A percentile compares a stretch with the other conserved stretches of the same genome.
phyloP scores from a whole-genome alignment of 2,329 filamentous ascomycete genomes.

The Tolypocladium sp. region DNA sequence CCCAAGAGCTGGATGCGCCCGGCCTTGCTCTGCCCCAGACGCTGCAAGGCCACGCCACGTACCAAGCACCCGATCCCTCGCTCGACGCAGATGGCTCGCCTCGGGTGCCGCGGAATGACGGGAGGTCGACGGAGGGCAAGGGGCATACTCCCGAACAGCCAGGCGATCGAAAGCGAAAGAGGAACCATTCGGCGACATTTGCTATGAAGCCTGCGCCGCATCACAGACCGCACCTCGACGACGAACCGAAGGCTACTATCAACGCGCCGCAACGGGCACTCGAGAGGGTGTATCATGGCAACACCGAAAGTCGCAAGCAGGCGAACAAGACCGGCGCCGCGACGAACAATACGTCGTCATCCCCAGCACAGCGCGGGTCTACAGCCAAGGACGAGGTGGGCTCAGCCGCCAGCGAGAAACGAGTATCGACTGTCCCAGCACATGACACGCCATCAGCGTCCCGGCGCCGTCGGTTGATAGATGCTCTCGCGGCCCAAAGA shows the following conservation, averaged over 20 bases:
- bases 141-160: not conserved
- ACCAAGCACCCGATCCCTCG: not conserved
- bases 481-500: constrained; percentile 8
- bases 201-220: not conserved
- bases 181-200: not conserved
- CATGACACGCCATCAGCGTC: not conserved
- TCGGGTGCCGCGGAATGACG: not conserved
- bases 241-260: not conserved
- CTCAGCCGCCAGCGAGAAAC: not conserved
- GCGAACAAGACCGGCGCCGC: not conserved
- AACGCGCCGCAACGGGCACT: not conserved
- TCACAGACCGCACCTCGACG: not conserved
- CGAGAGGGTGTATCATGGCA: not conserved
- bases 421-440: not conserved
- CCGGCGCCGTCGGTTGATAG: constrained; percentile 7
- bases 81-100: not conserved
- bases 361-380: not conserved
- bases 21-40: not conserved
- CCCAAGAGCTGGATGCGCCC: not conserved
- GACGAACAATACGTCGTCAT: not conserved
- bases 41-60: not conserved
- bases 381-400: not conserved
- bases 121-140: not conserved
- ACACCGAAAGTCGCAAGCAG: not conserved
- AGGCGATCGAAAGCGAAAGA: not conserved